These are phyloP conservation scores for Leccinum variicolor DNA, from an alignment of 768 basidiomycete species.

Conservation along the genomic window DNA sequence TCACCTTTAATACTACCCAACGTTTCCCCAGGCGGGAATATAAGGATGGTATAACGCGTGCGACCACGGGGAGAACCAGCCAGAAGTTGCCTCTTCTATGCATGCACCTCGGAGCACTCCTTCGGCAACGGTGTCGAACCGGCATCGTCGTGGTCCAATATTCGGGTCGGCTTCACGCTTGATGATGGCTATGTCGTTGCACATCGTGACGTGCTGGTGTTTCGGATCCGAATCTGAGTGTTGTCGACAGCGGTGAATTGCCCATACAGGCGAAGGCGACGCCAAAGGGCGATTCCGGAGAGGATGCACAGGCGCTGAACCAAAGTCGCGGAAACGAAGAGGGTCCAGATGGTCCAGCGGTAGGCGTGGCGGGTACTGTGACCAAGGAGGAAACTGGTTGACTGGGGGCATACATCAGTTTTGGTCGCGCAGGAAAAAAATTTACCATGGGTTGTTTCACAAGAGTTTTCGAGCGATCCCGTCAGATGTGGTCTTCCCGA, in stretches of 20 bases:
- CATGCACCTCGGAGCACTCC: background rate
- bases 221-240: background rate
- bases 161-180: background rate
- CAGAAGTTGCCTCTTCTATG: background rate
- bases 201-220: background rate
- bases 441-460: too few species aligned
- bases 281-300: constrained; percentile 17
- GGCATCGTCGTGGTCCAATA: background rate
- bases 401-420: too few species aligned
- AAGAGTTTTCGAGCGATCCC: too few species aligned
- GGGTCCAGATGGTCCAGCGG: background rate
- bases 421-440: too few species aligned
- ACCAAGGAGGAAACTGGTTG: too few species aligned
- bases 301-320: constrained; percentile 10
- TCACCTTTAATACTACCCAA: too few species aligned
- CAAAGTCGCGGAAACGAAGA: constrained; percentile 9
- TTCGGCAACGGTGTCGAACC: background rate
- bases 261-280: background rate
- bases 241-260: background rate
- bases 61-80: background rate
- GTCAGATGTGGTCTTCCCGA: too few species aligned
- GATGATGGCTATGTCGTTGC: background rate
- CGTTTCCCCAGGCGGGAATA: too few species aligned
- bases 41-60: too few species aligned
- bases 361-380: too few species aligned